Conservation (phyloP, 2,329 filamentous ascomycete species). For the Trichoderma gracile region DNA sequence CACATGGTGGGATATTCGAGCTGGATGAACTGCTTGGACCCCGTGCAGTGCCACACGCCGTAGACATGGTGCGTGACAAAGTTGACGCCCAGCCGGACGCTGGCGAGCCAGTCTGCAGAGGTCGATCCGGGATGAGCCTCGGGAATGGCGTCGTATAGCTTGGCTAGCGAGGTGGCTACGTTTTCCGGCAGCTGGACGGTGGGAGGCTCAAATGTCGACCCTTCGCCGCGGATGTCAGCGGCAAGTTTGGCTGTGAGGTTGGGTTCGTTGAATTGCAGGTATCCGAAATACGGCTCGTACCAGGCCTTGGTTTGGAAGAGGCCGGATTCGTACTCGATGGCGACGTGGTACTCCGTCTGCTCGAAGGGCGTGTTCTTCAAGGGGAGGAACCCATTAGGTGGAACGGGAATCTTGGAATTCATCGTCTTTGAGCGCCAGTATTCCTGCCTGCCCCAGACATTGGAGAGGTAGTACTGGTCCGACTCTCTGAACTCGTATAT, state of each 20-base stretch:
- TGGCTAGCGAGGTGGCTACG: constrained; percentile 35
- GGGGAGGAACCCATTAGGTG: constrained; percentile 31
- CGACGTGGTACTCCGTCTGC: constrained; percentile 40
- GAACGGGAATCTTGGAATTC: constrained; percentile 27
- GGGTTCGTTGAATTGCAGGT: constrained; percentile 37
- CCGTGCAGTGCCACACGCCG: constrained; percentile 44
- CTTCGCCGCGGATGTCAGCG: constrained; percentile 33
- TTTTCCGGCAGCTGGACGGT: constrained; percentile 38
- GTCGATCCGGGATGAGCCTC: constrained; percentile 33
- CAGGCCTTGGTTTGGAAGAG: constrained; percentile 45
- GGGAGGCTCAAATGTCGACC: constrained; percentile 35
- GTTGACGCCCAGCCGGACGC: constrained; percentile 42
- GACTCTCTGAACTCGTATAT: constrained; percentile 39
- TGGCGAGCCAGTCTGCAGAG: constrained; percentile 37
- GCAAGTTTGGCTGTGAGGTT: constrained; percentile 32
- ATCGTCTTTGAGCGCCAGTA: constrained; percentile 40
- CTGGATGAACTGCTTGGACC: constrained; percentile 38
- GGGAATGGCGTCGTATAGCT: constrained; percentile 37
- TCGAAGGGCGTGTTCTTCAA: constrained; percentile 29
- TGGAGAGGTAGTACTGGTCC: constrained; percentile 48
- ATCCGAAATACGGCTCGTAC: constrained; percentile 40
- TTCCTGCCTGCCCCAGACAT: constrained; percentile 47
- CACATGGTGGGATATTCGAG: constrained; percentile 41
- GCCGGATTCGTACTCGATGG: constrained; percentile 44
- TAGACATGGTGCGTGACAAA: constrained; percentile 41